A percentile compares a stretch with the other conserved stretches of the same genome.
These are phyloP conservation scores for Neurospora sp. DNA, from an alignment of 495 filamentous ascomycete genomes.

Conservation along the genomic window DNA sequence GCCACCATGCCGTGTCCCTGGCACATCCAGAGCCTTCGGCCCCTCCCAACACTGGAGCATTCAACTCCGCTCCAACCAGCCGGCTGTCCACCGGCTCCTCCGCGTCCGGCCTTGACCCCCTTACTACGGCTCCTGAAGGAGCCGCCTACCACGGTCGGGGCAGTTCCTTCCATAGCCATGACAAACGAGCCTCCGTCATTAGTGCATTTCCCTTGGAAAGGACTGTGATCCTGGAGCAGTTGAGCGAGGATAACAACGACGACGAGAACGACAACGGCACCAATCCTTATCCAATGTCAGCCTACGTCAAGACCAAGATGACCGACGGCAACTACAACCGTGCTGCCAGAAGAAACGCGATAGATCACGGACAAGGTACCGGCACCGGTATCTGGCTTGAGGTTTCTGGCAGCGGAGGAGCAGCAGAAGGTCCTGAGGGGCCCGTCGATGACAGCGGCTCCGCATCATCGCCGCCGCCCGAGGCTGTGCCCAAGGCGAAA, in stretches of 20 bases:
- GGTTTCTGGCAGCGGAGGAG: background rate
- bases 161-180: background rate
- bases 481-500: background rate
- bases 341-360: background rate
- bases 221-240: background rate
- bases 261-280: background rate
- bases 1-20: background rate
- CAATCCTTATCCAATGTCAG: background rate
- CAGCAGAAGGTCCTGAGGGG: background rate
- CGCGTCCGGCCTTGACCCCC: background rate
- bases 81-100: background rate
- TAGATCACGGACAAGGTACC: background rate
- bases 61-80: background rate
- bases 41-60: background rate
- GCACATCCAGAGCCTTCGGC: background rate
- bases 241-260: background rate
- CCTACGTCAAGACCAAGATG: background rate
- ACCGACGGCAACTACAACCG: background rate
- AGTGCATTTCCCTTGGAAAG: background rate
- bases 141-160: background rate
- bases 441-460: background rate
- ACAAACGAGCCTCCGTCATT: background rate
- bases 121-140: background rate
- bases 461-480: background rate
- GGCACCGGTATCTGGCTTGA: background rate